Base-by-base conservation (phyloP, 495 filamentous ascomycete genomes). In the Neurospora sp. region DNA sequence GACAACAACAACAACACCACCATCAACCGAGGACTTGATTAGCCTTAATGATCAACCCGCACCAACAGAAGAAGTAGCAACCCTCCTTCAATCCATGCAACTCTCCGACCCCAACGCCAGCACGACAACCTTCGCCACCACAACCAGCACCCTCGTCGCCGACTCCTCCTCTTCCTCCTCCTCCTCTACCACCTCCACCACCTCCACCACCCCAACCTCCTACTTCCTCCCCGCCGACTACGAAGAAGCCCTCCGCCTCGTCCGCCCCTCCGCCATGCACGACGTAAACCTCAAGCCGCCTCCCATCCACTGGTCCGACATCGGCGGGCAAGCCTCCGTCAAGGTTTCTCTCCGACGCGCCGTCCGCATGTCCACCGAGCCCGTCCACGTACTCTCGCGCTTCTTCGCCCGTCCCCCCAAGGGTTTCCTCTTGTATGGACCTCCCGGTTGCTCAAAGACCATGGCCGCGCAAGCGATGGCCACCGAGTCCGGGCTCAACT, bases 401-500 rank as follows among this genome's bases (percentile, higher is more conserved):
- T 81, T 72, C 75, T 79, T 78, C 41, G 77, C 79, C 69, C 78
- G 77, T 20, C 88, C 90, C 11, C 90, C 92, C 27, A 91, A 96
- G 79, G 96, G 96, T 1, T 88, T 98, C 35, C 86, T 99, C 1
- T 86, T 99, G 14, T 98, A 98, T 79, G 96, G 96, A 2, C 96
- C 96, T 0, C 96, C 96, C 0, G 96, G 96, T 20, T 99, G 96
- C 79, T 97, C 94, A 62, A 99, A 99, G 81, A 99, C 96, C 20
- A 88, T 99, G 81, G 92, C 90, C 1, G 96, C 96, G 1, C 94
- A 97, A 77, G 96, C 96, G 48, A 89, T 97, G 78, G 96, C 96
- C 7, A 97, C 93, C 37, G 94, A 96, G 79, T 91, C 92, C 27
- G 93, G 93, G 4, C 88, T 96, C 76, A 99, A 98, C 78, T 99